These are phyloP conservation scores for Penicillium manginii DNA, from an alignment of 495 filamentous ascomycete species.

Conservation along the genomic window DNA sequence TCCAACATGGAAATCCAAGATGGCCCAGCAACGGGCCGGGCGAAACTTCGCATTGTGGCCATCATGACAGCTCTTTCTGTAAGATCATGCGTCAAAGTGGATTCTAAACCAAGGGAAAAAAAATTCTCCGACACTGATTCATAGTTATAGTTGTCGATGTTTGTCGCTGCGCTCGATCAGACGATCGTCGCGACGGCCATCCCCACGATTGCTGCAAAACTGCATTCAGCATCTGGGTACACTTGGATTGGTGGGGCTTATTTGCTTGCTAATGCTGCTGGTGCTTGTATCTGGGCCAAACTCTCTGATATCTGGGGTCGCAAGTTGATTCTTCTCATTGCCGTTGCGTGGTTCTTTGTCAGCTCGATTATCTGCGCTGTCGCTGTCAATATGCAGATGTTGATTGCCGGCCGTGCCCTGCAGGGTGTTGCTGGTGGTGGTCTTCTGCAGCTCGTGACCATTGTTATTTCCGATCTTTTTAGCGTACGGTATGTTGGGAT, in stretches of 20 bases:
- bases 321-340: conserved; percentile 53
- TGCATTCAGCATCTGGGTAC: conserved; percentile 64
- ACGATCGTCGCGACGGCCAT: conserved; percentile 66
- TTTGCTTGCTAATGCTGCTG: conserved; percentile 57
- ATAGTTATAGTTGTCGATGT: conserved; percentile 35
- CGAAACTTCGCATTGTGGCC: conserved; percentile 26
- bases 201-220: conserved; percentile 58
- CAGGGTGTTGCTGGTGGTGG: conserved; percentile 61
- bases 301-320: conserved; percentile 65
- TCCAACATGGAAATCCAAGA: conserved; percentile 26
- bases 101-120: no score
- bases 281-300: conserved; percentile 59
- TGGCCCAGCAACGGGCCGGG: conserved; percentile 12
- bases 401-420: conserved; percentile 58
- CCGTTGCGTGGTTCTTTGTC: conserved; percentile 48
- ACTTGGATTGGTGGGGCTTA: conserved; percentile 72
- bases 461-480: conserved; percentile 62
- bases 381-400: conserved; percentile 52
- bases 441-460: conserved; percentile 54
- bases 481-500: conserved; percentile 50
- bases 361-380: conserved; percentile 53
- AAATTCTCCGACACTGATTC: not conserved
- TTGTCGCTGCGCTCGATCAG: conserved; percentile 65
- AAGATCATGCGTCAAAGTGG: conserved; percentile 8
- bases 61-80: conserved; percentile 34